These are phyloP conservation scores for Hypoxylon fuscum DNA, from an alignment of 495 filamentous ascomycete species.

Conservation along the genomic window DNA sequence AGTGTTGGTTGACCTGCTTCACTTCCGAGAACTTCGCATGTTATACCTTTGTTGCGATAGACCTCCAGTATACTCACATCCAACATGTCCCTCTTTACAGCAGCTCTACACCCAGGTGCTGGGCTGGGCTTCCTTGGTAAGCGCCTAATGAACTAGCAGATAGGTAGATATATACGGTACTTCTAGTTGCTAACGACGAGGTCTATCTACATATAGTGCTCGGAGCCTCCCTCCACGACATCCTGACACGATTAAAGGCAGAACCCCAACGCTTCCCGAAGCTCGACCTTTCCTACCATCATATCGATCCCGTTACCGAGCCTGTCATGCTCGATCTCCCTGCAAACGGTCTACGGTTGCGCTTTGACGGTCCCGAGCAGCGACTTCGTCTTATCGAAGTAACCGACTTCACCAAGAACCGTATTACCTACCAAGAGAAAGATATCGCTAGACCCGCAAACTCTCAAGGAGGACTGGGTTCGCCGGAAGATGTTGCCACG, in stretches of 20 bases:
- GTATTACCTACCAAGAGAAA: constrained; percentile 82
- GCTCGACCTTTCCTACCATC: constrained; percentile 81
- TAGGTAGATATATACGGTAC: not conserved
- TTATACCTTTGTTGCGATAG: constrained; percentile 11
- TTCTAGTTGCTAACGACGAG: constrained; percentile 12
- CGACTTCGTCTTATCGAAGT: constrained; percentile 90
- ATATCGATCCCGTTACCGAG: constrained; percentile 71
- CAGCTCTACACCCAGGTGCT: constrained; percentile 78
- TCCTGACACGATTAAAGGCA: constrained; percentile 83
- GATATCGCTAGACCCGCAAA: constrained; percentile 76
- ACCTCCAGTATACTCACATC: not conserved
- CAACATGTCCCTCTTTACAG: constrained; percentile 66
- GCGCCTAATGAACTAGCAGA: constrained; percentile 15
- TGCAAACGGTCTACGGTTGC: constrained; percentile 84
- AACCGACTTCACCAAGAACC: constrained; percentile 86
- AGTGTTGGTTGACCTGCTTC: constrained; percentile 15
- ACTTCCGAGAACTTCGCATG: constrained; percentile 4
- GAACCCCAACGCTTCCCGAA: constrained; percentile 82
- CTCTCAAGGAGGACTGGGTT: constrained; percentile 50
- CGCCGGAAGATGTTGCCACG: constrained; percentile 50
- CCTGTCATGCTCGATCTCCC: constrained; percentile 79
- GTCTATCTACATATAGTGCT: constrained; percentile 73
- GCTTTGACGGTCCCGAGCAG: constrained; percentile 94
- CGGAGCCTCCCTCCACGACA: constrained; percentile 88
- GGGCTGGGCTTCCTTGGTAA: constrained; percentile 82